Evolutionary conservation across 1,284 basidiomycete species (phyloP), one percentile per base, ranked within the genome.

Genomic region (Xerocomus minutiporus): DNA sequence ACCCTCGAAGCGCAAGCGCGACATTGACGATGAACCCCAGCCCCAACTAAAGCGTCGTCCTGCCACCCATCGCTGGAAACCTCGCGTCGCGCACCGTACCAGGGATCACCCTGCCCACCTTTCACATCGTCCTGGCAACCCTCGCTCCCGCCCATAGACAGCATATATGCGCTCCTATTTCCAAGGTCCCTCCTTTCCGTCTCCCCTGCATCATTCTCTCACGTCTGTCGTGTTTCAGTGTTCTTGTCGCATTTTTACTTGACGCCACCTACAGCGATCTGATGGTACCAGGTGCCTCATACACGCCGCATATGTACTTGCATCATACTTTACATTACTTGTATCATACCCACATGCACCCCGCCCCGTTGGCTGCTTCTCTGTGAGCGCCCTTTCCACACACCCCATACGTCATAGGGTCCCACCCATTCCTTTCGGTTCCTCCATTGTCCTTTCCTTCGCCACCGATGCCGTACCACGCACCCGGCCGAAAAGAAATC

Each of bases 1-100:
- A 32, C 56, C 65, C 11, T 47, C 76, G 15, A 84, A 84, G 63
- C 80, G 83, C 50, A 84, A 40, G 58, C 82, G 79, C 49, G 62
- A 66, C 36, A 55, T 55, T 43, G 66, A 70, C 35, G 68, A 68
- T 44, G 64, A 48, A 38, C 29, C 56, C 28, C 52, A 47, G 28
- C 48, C 56, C 17, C 64, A 46, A 11, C 6, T 66, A 25, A 67
- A 70, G 53, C 66, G 67, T 48, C 67, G 57, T 42, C 46, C 57
- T 15, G 40, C 20, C 6, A 46, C 52, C 29, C 52, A 64, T 41
- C 54, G 56, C 29, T 61, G 63, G 41, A 34, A 56, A 50, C 58
- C 68, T n/a, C 63, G 57, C 43, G 50, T 48, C 17, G 8, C 41
- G 2, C 54, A 57, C 39, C 53, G 56, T 45, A 32, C 55, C 50